A percentile compares a stretch with the other conserved stretches of the same genome.
Evolutionary conservation across 2,329 filamentous ascomycete species (phyloP).

Genomic region (Lachnellula subtilissima): DNA sequence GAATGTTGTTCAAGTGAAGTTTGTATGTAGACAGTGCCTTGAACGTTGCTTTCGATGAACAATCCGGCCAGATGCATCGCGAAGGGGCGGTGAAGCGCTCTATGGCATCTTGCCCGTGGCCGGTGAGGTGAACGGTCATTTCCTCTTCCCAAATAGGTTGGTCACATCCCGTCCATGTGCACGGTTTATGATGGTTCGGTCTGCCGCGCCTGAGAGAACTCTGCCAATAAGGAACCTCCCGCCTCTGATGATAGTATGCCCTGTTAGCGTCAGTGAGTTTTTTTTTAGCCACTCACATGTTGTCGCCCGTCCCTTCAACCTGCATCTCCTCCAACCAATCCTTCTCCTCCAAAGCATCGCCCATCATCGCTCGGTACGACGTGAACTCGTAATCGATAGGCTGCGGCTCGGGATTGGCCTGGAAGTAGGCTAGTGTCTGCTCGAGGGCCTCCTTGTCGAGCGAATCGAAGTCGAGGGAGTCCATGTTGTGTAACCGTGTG

Average conservation of each 20-base stretch:
- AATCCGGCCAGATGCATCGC: slow-evolving; percentile 1
- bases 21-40: not conserved
- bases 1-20: slow-evolving; percentile 4
- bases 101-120: not conserved
- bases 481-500: slow-evolving; percentile 2
- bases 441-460: slow-evolving; percentile 3
- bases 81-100: not conserved
- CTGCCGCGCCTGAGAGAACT: too few relatives aligned
- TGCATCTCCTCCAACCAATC: slow-evolving; percentile 3
- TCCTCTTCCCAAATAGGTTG: not conserved
- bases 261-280: not conserved
- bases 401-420: slow-evolving; percentile 6
- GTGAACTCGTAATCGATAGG: not conserved
- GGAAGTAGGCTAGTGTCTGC: slow-evolving; percentile 5
- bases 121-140: not conserved
- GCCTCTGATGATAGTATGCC: too few relatives aligned
- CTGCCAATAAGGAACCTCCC: too few relatives aligned
- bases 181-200: not conserved
- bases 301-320: not conserved
- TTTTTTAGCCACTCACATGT: slow-evolving; percentile 13
- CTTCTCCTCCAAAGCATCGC: slow-evolving; percentile 4
- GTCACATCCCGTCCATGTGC: slow-evolving; percentile 3
- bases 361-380: slow-evolving; percentile 2
- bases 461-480: slow-evolving; percentile 5
- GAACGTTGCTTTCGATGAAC: slow-evolving; percentile 2